Percentiles rank a stretch among this genome's conserved stretches.
These are phyloP conservation scores for Chlorociboria aeruginascens DNA, from an alignment of 495 filamentous ascomycete genomes.

Conservation along the genomic window DNA sequence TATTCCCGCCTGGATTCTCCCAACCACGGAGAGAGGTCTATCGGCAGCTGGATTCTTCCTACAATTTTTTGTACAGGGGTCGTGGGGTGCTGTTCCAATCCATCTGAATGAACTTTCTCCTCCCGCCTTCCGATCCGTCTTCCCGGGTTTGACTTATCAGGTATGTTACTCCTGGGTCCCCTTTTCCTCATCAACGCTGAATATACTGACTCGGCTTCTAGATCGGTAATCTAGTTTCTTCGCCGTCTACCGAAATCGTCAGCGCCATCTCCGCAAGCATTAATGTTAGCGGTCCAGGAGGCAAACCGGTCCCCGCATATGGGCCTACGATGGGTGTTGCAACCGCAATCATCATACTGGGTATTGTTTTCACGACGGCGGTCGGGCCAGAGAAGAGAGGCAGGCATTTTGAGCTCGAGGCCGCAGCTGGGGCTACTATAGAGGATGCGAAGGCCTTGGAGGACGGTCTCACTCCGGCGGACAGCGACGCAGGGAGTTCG, in stretches of 20 bases:
- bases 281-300: constrained; percentile 32
- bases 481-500: too few relatives aligned
- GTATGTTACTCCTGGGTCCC: constrained; percentile 19
- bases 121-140: constrained; percentile 57
- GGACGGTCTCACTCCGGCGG: background rate
- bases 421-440: constrained; percentile 32
- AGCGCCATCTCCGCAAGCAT: constrained; percentile 51
- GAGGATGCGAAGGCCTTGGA: background rate
- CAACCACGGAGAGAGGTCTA: constrained; percentile 39
- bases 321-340: constrained; percentile 58
- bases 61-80: constrained; percentile 70
- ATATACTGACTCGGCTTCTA: too few relatives aligned
- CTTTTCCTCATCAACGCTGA: too few relatives aligned
- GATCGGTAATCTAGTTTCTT: constrained; percentile 59
- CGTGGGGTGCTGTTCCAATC: constrained; percentile 69
- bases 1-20: constrained; percentile 65
- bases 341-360: constrained; percentile 53
- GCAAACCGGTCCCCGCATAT: constrained; percentile 48
- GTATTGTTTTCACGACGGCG: constrained; percentile 48
- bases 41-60: constrained; percentile 61
- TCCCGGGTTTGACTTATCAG: constrained; percentile 59
- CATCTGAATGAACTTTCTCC: constrained; percentile 71
- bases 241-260: constrained; percentile 59
- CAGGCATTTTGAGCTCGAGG: constrained; percentile 48
- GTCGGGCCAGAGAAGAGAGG: constrained; percentile 57